These are phyloP conservation scores for Catunica adiposa DNA, from an alignment of 2,329 filamentous ascomycete genomes.

Conservation along the genomic window DNA sequence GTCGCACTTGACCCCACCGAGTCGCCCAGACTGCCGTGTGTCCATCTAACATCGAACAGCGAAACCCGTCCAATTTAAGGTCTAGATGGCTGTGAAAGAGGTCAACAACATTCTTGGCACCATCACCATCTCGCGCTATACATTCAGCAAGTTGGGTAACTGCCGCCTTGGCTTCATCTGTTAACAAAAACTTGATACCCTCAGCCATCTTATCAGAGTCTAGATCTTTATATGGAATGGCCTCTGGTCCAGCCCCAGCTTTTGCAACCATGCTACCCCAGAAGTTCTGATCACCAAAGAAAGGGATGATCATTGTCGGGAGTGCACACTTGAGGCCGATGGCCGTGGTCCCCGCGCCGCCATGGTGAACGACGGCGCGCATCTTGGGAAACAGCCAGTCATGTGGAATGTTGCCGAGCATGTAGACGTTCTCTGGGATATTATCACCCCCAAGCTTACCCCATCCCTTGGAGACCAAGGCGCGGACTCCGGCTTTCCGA, in stretches of 20 bases:
- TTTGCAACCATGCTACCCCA: slow-evolving; percentile 56
- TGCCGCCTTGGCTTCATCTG: slow-evolving; percentile 39
- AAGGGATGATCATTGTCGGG: slow-evolving; percentile 62
- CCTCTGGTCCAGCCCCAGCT: slow-evolving; percentile 46
- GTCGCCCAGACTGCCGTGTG: slow-evolving; percentile 49
- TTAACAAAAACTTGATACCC: slow-evolving; percentile 53
- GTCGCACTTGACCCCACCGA: slow-evolving; percentile 40
- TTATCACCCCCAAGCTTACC: slow-evolving; percentile 47
- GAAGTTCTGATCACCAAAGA: slow-evolving; percentile 67
- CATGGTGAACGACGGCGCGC: slow-evolving; percentile 53
- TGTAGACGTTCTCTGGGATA: slow-evolving; percentile 47
- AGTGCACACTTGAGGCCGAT: slow-evolving; percentile 54
- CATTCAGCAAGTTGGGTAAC: slow-evolving; percentile 41
- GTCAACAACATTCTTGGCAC: slow-evolving; percentile 50
- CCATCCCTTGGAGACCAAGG: slow-evolving; percentile 61
- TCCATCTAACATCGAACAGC: slow-evolving; percentile 48
- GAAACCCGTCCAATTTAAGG: slow-evolving; percentile 37
- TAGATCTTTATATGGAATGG: slow-evolving; percentile 52
- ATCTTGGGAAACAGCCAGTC: slow-evolving; percentile 62
- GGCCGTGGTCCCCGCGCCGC: slow-evolving; percentile 63
- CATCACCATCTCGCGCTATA: slow-evolving; percentile 49
- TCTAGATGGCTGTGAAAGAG: slow-evolving; percentile 47
- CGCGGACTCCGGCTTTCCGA: slow-evolving; percentile 47
- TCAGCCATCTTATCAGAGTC: slow-evolving; percentile 47
- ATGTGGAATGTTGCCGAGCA: slow-evolving; percentile 59